A percentile compares a stretch with the other conserved stretches of the same genome.
These are phyloP conservation scores for Chlamydomonas sp. DNA, from an alignment of 139 green algal species.

Conservation along the genomic window DNA sequence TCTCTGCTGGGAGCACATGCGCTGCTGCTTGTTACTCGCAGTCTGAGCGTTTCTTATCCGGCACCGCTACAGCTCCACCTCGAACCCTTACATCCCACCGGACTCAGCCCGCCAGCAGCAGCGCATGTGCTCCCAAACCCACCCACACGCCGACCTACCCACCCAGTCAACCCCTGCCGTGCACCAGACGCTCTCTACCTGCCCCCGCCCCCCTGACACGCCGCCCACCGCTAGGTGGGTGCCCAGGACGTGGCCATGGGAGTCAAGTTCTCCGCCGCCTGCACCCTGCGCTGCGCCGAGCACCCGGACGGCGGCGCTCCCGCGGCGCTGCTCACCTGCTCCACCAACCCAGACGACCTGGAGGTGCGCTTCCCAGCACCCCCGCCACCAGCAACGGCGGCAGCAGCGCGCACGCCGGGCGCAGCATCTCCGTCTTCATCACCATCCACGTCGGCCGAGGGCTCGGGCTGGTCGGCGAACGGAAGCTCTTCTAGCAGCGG, in stretches of 20 bases:
- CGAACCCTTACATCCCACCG: no score
- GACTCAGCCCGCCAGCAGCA: no score
- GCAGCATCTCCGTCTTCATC: neutral
- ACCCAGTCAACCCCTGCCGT: neutral
- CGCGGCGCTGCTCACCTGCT: neutral
- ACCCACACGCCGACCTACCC: neutral
- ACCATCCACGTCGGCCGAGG: no score
- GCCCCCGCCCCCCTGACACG: neutral
- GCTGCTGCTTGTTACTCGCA: no score
- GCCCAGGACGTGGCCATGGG: slow-evolving; percentile 85
- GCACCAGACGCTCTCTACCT: no score
- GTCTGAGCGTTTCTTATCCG: no score
- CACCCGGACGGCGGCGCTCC: slow-evolving; percentile 43
- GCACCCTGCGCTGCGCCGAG: slow-evolving; percentile 79
- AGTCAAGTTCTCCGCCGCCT: slow-evolving; percentile 80
- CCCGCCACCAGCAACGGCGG: neutral
- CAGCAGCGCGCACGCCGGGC: neutral
- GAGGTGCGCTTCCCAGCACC: slow-evolving; percentile 25
- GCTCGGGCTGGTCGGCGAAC: no score
- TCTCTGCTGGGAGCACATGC: no score
- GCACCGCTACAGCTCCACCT: no score
- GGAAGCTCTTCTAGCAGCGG: no score
- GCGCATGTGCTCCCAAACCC: neutral
- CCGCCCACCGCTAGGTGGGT: slow-evolving; percentile 66
- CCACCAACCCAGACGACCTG: slow-evolving; percentile 12